Evolutionary conservation across 148 eudicot species (phyloP).

Genomic region (Cornus kousa): DNA sequence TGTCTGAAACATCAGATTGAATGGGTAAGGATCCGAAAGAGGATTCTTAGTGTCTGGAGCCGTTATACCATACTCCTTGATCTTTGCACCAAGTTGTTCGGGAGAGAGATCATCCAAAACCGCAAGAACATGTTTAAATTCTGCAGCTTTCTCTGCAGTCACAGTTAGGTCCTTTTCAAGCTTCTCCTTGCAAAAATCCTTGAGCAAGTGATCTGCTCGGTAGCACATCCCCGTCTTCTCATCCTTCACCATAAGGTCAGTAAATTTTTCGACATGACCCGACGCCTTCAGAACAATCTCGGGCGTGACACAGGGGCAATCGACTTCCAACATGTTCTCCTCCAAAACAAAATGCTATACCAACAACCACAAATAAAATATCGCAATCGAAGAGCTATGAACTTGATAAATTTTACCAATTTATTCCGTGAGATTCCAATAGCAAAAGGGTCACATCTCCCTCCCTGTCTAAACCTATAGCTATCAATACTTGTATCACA

Average conservation of each 20-base stretch:
- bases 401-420: background rate
- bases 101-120: constrained; percentile 64
- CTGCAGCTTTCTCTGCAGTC: constrained; percentile 54
- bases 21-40: constrained; percentile 76
- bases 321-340: constrained; percentile 85
- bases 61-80: constrained; percentile 67
- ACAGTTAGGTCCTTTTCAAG: constrained; percentile 69
- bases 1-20: constrained; percentile 82
- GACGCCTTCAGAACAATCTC: constrained; percentile 79
- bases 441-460: too few relatives aligned
- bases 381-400: background rate
- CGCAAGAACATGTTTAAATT: constrained; percentile 64
- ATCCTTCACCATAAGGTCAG: constrained; percentile 85
- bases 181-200: constrained; percentile 78
- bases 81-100: constrained; percentile 75
- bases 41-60: constrained; percentile 79
- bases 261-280: constrained; percentile 85
- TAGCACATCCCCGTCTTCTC: constrained; percentile 71
- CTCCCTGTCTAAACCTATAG: too few relatives aligned
- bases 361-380: background rate
- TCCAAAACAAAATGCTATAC: constrained; percentile 70
- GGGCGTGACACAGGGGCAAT: constrained; percentile 84
- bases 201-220: constrained; percentile 78
- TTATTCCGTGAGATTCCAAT: background rate
- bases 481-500: too few relatives aligned